Base-by-base conservation (phyloP, 306 rosid species). In the Ormosia emarginata region DNA sequence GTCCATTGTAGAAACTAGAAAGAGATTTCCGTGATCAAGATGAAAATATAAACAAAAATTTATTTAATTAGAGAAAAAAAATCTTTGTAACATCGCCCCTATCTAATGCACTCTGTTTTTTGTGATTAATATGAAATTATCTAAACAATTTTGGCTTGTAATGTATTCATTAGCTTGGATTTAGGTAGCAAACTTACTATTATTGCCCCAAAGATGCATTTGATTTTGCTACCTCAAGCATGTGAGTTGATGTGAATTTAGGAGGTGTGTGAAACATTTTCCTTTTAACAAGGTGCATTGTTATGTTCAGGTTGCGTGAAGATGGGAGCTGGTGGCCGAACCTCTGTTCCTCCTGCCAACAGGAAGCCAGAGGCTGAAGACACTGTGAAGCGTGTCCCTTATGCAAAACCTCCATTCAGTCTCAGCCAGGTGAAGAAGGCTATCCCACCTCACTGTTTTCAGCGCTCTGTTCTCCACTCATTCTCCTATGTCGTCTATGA, bases 321-420 rank as follows among this genome's bases (percentile, higher is more conserved):
- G 81, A 93, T 95, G 98, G 99, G 98, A 79, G 99, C 95, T 14
- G 98, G 99, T 70, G 99, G 99, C 84, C 90, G 94, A 69, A 82
- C 95, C 88, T 73, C 90, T 44, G 89, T 81, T 78, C 94, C 91
- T 76, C 91, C 88, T 4, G 12, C 83, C 47, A 32, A 9, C 67
- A 79, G 88, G 88, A 90, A 88, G 63, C 37, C 92, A 7, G 89
- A 81, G 73, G 17, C 65, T 13, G 89, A 24, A 24, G 24, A 86
- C 18, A 7, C 32, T 49, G 53, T 83, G 66, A 89, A 92, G 88
- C 93, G 98, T 59, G 97, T 88, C 44, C 98, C 98, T 0, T 68
- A 55, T 86, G 65, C 81, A 5, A 90, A 89, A 61, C 98, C 98
- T 46, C 92, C 93, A 6, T 92, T 94, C 81, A 90, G 84, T 13